Evolutionary conservation across 1,284 basidiomycete genomes (phyloP), one percentile per base, ranked within the genome.

Genomic region (Papiliotrema terrestris): DNA sequence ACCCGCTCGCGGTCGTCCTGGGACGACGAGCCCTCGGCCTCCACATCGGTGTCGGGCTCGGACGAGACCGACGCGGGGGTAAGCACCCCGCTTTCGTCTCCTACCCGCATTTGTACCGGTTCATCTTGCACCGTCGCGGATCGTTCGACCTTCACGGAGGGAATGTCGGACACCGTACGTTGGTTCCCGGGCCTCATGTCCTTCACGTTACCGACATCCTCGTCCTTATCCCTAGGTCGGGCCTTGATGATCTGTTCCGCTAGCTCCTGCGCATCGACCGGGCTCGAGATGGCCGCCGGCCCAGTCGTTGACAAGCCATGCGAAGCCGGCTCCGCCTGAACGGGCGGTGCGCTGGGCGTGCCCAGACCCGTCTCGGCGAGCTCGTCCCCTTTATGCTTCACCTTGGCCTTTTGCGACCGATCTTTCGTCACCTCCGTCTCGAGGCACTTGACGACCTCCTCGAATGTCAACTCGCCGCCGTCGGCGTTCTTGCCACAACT

Each of bases 351-450:
- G 11, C 57, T 55, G 8, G 55, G 49, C 3, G 48, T 15, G 1
- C 32, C 48, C 8, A 58, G 22, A 13, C 54, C 57, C 26, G 62
- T 63, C 36, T 36, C 50, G 20, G 47, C 41, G 11, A 51, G 57
- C 36, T 52, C 51, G 17, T 46, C 46, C 29, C 14, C 13, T 17
- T 46, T 54, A 29, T 50, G 32, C 32, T 43, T 59, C 23, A 72
- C 60, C 50, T 77, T 62, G 65, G 84, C 84, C 78, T 85, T 87
- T 78, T 94, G 86, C 41, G 81, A 83, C 22, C 78, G 76, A 0
- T 88, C 85, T 52, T 88, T 82, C 51, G 82, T 83, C 5, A 95
- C 80, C 72, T 92, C 89, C 20, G 80, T 81, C 74, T 97, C 93
- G 32, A 81, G 67, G 66, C 87, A 91, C 56, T 81, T 80, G 19